Base-by-base conservation (phyloP, 139 green algal species). In the Diplosphaera chodatii region DNA sequence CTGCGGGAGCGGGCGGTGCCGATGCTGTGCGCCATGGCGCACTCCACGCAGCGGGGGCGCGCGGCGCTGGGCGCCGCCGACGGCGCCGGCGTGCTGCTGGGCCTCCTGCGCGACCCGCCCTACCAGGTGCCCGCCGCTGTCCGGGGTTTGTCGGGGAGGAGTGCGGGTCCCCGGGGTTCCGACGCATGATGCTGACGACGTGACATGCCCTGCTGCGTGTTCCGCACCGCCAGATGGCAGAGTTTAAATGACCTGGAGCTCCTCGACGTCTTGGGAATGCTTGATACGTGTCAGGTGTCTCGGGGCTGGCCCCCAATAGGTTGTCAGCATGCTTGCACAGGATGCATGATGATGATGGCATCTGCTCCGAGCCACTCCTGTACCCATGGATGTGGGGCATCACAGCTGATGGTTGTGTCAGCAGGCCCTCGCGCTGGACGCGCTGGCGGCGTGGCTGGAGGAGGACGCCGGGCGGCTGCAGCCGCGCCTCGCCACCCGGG, bases 51-150 rank as follows among this genome's bases (percentile, higher is more conserved):
- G 22, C 78, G 74, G 71, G 86, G 80, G 4, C 76, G 86, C 0
- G 74, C 71, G 23, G 82, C 84, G 74, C 77, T 94, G 68, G 90
- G 84, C 83, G 78, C 68, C 10, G 64, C 73, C 37, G 72, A 83
- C 32, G 88, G 82, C n/a, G 66, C 92, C 32, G 86, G 89, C 32
- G 72, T 90, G 1, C 86, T 94, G 72, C 76, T 94, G 70, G 55
- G 77, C 15, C 82, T 94, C 40, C 88, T 94, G 28, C 73, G 74
- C 22, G 55, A 74, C 40, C 48, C 48, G 48, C 48, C 48, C 48
- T 59, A 81, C 20, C 40, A 77, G 76, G 76, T 77, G 40, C 6
- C 59, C 4, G 21, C 48, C 15, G 25, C 4, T 2, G 3, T 25
- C 18, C 13, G 6, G 34, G 63, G 55, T 56, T 30, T 33, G 34